A percentile compares a stretch with the other conserved stretches of the same genome.
Conservation (phyloP, 2,329 filamentous ascomycete species). For the Aspergillus intermedius region DNA sequence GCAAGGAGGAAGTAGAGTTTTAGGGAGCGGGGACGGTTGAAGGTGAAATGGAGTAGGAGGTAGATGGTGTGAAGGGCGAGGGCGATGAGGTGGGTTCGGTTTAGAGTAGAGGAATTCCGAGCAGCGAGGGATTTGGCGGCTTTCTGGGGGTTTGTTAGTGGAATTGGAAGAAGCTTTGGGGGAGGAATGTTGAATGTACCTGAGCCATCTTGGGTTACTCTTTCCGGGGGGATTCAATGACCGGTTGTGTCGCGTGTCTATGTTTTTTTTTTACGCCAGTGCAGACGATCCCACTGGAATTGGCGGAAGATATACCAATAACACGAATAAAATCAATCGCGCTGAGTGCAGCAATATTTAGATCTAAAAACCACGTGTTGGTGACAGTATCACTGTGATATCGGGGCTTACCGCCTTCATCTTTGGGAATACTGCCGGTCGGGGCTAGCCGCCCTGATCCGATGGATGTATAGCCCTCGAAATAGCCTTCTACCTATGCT, state of each 20-base stretch:
- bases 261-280: neutral
- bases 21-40: constrained; percentile 57
- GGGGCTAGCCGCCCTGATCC: no score
- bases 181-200: neutral
- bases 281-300: no score
- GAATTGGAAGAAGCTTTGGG: neutral
- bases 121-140: constrained; percentile 59
- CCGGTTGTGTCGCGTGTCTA: neutral
- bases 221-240: neutral
- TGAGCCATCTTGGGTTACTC: constrained; percentile 2
- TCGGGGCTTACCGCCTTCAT: no score
- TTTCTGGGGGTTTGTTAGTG: constrained; percentile 33
- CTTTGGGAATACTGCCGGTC: no score
- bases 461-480: no score
- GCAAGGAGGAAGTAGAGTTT: constrained; percentile 67
- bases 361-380: no score
- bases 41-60: constrained; percentile 60
- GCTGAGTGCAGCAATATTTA: no score
- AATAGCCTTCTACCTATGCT: no score
- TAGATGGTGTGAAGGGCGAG: constrained; percentile 67
- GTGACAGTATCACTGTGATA: no score
- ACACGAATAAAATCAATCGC: no score
- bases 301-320: no score
- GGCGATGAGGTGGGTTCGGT: constrained; percentile 73
- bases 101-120: constrained; percentile 69